A percentile compares a stretch with the other conserved stretches of the same genome.
phyloP scores from a whole-genome alignment of 2,329 filamentous ascomycete genomes.

The Botrytis sinoallii region DNA sequence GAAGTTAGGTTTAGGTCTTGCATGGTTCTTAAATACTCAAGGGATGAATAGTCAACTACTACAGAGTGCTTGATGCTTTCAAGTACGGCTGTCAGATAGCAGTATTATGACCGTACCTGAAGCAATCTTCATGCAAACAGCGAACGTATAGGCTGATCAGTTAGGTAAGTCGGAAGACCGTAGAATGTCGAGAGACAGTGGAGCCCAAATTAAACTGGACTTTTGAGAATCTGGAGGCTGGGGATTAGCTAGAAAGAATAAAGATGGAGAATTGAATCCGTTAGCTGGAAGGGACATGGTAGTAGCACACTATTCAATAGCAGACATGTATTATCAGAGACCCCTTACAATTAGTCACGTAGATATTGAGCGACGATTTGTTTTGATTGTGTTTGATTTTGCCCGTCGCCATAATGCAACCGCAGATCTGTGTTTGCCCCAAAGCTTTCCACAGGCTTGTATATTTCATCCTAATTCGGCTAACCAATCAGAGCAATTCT shows the following conservation, averaged over 20 bases:
- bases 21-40: background rate
- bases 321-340: background rate
- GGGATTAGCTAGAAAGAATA: background rate
- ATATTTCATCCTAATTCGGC: background rate
- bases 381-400: background rate
- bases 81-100: background rate
- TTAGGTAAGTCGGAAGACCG: background rate
- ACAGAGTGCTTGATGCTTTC: background rate
- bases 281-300: background rate
- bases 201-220: background rate
- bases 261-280: background rate
- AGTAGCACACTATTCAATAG: background rate
- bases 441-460: background rate
- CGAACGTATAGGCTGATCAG: no score
- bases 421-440: background rate
- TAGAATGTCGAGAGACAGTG: no score
- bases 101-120: background rate
- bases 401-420: background rate
- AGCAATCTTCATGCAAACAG: background rate
- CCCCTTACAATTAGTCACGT: background rate
- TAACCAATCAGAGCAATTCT: no score
- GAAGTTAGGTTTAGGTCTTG: background rate
- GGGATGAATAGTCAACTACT: background rate
- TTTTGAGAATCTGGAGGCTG: background rate
- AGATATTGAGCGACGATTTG: background rate